phyloP scores from a whole-genome alignment of 345 rosid genomes.

The Streptanthus diversifolius region DNA sequence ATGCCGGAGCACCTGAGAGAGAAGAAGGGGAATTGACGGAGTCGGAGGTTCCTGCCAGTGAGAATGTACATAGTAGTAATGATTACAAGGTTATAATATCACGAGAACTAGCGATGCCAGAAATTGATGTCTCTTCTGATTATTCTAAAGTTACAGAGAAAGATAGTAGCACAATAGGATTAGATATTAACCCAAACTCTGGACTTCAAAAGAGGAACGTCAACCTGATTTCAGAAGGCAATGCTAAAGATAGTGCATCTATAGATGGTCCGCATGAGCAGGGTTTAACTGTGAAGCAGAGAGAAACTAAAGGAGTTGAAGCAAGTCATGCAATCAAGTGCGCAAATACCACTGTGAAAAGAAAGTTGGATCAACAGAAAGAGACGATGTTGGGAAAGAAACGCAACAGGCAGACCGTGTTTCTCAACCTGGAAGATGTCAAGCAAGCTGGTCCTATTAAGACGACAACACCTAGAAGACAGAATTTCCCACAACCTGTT shows the following conservation, averaged over 20 bases:
- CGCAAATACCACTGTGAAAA: conserved; percentile 68
- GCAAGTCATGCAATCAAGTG: conserved; percentile 67
- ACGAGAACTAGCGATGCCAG: conserved; percentile 33
- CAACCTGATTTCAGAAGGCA: conserved; percentile 45
- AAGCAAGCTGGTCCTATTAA: conserved; percentile 81
- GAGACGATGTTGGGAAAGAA: conserved; percentile 98
- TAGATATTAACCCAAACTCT: conserved; percentile 34
- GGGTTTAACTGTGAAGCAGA: conserved; percentile 46
- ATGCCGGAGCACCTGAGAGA: conserved; percentile 50
- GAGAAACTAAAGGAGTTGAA: conserved; percentile 80
- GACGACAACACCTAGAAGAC: conserved; percentile 77
- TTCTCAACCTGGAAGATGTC: conserved; percentile 88
- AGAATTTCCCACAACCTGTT: conserved; percentile 50
- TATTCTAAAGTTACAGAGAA: conserved; percentile 35
- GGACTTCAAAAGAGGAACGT: conserved; percentile 35
- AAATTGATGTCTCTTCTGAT: conserved; percentile 34
- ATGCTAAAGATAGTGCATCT: conserved; percentile 38
- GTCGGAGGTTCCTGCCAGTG: conserved; percentile 44
- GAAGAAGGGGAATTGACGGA: conserved; percentile 99
- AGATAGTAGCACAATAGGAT: conserved; percentile 33
- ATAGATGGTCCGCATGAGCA: conserved; percentile 45
- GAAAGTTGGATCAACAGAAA: conserved; percentile 88
- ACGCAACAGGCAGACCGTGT: conserved; percentile 87
- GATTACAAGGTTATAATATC: conserved; percentile 36
- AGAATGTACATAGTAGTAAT: conserved; percentile 7